These are phyloP conservation scores for Cryptosporidium baileyi DNA, from an alignment of 169 alveolate species.

Conservation along the genomic window DNA sequence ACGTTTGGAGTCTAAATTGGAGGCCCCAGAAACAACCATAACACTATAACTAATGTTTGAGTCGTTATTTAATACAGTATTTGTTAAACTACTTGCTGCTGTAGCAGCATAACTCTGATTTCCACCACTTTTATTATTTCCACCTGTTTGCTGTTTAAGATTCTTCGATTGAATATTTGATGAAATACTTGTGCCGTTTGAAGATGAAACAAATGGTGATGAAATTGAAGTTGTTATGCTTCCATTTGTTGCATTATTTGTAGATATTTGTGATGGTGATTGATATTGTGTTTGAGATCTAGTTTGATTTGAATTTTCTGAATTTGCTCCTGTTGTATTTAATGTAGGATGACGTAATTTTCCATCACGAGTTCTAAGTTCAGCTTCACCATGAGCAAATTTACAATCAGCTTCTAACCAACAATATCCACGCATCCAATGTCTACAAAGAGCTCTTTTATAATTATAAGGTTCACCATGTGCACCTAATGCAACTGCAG, in stretches of 20 bases:
- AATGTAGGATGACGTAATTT: conserved; percentile 60
- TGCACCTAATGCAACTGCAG: conserved; percentile 21
- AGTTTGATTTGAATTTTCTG: conserved; percentile 2
- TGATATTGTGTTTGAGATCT: conserved; percentile 8
- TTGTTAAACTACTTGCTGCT: conserved; percentile 58
- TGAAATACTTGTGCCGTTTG: not conserved
- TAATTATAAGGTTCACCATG: conserved; percentile 67
- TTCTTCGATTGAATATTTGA: conserved; percentile 1
- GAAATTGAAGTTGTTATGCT: not conserved
- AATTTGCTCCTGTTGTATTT: not conserved
- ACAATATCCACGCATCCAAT: conserved; percentile 71
- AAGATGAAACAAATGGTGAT: not conserved
- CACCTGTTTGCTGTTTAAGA: conserved; percentile 17
- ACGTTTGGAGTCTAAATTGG: conserved; percentile 61
- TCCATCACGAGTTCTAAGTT: conserved; percentile 65
- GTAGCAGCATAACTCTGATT: conserved; percentile 68
- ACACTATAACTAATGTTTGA: conserved; percentile 65
- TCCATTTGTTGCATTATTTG: not conserved
- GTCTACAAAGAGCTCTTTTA: conserved; percentile 66
- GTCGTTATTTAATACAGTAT: conserved; percentile 22
- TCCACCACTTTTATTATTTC: not conserved
- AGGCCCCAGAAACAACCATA: conserved; percentile 66
- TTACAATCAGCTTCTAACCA: conserved; percentile 68
- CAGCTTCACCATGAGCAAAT: conserved; percentile 69
- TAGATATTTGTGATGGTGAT: not conserved